Conservation (phyloP, 2,329 filamentous ascomycete species). For the Plectosphaerella cucumerina region DNA sequence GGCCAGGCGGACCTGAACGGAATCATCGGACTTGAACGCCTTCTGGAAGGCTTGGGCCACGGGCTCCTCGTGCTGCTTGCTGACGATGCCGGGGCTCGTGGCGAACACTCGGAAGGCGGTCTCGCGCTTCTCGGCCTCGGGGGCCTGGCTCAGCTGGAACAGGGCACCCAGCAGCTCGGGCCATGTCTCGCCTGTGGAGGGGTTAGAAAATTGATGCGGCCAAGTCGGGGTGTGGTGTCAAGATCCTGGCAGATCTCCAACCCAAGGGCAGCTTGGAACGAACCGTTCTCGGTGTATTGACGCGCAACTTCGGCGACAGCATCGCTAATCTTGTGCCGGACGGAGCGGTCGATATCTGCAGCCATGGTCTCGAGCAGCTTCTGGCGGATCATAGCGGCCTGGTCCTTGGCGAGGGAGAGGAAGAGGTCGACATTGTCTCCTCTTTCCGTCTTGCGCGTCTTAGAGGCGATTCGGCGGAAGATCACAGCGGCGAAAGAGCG, state of each 20-base stretch:
- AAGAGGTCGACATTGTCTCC: conserved; percentile 80
- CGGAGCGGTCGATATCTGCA: conserved; percentile 65
- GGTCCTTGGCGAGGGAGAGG: conserved; percentile 68
- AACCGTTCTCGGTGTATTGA: conserved; percentile 91
- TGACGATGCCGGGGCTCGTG: conserved; percentile 91
- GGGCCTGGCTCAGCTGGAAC: conserved; percentile 86
- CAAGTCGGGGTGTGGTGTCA: background rate
- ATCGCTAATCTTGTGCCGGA: conserved; percentile 94
- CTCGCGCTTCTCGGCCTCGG: conserved; percentile 79
- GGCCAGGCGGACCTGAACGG: conserved; percentile 79
- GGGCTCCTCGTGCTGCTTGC: conserved; percentile 90
- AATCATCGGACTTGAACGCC: conserved; percentile 82
- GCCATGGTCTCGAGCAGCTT: conserved; percentile 78
- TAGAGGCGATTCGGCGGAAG: conserved; percentile 89
- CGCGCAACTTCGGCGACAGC: conserved; percentile 94
- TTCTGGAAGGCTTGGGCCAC: conserved; percentile 84
- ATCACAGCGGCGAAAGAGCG: conserved; percentile 91
- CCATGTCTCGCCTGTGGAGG: conserved; percentile 72
- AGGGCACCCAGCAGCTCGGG: conserved; percentile 80
- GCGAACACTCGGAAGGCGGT: conserved; percentile 93
- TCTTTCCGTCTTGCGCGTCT: conserved; percentile 71
- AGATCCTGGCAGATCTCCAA: background rate
- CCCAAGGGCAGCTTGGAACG: conserved; percentile 24
- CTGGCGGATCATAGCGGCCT: conserved; percentile 73
- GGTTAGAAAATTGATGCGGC: too few species aligned